Evolutionary conservation across 2,329 filamentous ascomycete genomes (phyloP).

Genomic region (Paraphaeosphaeria minitans): DNA sequence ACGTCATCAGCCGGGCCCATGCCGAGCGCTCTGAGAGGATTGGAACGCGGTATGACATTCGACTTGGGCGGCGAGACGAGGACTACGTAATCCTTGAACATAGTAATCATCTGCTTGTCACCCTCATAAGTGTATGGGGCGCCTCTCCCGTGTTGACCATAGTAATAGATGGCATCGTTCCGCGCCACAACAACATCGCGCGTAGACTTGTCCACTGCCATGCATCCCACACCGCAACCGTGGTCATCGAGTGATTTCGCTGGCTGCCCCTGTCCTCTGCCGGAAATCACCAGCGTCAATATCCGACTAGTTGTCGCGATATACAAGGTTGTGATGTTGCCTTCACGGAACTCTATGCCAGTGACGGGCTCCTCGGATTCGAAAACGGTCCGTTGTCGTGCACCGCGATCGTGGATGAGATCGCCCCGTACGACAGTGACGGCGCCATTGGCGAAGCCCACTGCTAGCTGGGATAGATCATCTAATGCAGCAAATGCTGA

Average conservation of each 20-base stretch:
- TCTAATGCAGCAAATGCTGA: conserved; percentile 87
- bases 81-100: conserved; percentile 84
- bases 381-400: conserved; percentile 91
- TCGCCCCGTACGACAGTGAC: conserved; percentile 94
- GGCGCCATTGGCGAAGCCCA: conserved; percentile 93
- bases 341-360: conserved; percentile 76
- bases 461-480: conserved; percentile 88
- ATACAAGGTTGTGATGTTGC: conserved; percentile 76
- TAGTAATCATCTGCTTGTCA: conserved; percentile 78
- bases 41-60: conserved; percentile 58
- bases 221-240: conserved; percentile 92
- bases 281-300: conserved; percentile 82
- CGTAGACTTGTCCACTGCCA: conserved; percentile 80
- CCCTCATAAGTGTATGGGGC: conserved; percentile 91
- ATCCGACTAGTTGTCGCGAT: conserved; percentile 90
- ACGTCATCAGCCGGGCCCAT: conserved; percentile 74
- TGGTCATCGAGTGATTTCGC: conserved; percentile 86
- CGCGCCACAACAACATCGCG: conserved; percentile 90
- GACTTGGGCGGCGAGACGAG: conserved; percentile 79
- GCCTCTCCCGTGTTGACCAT: conserved; percentile 81
- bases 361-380: conserved; percentile 97
- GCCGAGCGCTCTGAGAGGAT: conserved; percentile 73
- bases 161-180: conserved; percentile 95
- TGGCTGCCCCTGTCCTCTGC: conserved; percentile 85
- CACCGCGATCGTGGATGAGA: conserved; percentile 91